Conservation (phyloP, 2,329 filamentous ascomycete genomes). For the Colletotrichum sp. region DNA sequence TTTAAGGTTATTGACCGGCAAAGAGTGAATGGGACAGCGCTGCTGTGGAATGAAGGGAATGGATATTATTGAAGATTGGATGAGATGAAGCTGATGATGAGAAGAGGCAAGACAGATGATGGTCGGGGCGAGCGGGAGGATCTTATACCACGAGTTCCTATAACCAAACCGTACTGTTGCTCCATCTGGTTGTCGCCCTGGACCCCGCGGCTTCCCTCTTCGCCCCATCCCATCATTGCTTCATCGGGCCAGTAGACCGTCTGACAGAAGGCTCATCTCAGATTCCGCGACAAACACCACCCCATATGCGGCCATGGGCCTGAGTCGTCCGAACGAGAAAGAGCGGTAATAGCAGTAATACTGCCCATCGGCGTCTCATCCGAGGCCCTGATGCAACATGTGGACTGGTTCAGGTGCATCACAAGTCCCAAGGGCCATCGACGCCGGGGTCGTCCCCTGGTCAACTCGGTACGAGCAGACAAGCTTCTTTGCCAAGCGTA, state of each 20-base stretch:
- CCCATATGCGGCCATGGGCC: neutral
- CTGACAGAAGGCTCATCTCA: slow-evolving; percentile 7
- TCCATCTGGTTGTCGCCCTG: neutral
- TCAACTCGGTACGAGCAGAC: slow-evolving; percentile 2
- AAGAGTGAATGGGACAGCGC: slow-evolving; percentile 12
- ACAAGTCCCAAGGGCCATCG: neutral
- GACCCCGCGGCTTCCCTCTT: neutral
- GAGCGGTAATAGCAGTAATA: neutral
- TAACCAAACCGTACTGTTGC: neutral
- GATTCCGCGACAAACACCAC: neutral
- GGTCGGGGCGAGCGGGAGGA: slow-evolving; percentile 5
- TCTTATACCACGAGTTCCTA: slow-evolving; percentile 14
- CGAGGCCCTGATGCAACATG: slow-evolving; percentile 11
- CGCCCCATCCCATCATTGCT: neutral
- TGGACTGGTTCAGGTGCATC: neutral
- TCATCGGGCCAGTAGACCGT: neutral
- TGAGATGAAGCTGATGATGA: slow-evolving; percentile 8
- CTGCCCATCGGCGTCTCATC: slow-evolving; percentile 11
- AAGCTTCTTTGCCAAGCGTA: slow-evolving; percentile 20
- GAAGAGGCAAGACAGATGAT: neutral
- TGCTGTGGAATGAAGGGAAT: slow-evolving; percentile 11
- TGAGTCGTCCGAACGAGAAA: slow-evolving; percentile 4
- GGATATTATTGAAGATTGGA: neutral
- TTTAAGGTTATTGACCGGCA: neutral
- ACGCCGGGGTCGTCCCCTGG: slow-evolving; percentile 1